Base-by-base conservation (phyloP, 1,139 yeast genomes). In the Nakaseomyces sp. region DNA sequence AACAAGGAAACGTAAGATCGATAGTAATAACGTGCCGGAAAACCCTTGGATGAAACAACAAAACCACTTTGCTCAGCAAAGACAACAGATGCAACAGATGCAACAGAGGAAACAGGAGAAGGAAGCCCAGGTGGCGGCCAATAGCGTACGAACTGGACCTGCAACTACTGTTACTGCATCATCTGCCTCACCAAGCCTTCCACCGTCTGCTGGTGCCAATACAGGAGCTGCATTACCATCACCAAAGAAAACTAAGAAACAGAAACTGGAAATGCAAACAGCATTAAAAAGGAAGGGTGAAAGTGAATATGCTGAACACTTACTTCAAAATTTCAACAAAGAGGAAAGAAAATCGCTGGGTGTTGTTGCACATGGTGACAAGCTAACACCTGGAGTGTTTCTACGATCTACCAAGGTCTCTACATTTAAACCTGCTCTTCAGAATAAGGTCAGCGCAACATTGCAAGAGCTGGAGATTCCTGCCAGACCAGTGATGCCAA, bases 261-360 rank as follows among this genome's bases (percentile, higher is more conserved):
- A 61, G 46, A 64, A 58, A 45, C 50, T 45, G 33, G 64, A 56
- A 46, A 47, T 55, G 43, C 64, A 60, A 47, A 55, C 52, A 18
- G 63, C 61, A 3, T 46, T 56, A 12, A 61, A 58, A 47, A 50
- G 61, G 33, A 60, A 55, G 42, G 52, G 58, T 12, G 65, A 61
- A 41, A 56, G 61, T 38, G 61, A 53, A 32, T 60, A 57, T 42
- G 64, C 63, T 3, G 63, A 61, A 42, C 63, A 66, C 25, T 49
- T 64, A 39, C 61, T 71, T 44, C 73, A 77, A 55, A 74, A 79
- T 44, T 73, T 89, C 43, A 74, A 87, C 0, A 72, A 77, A 25
- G 82, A 85, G 55, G 96, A 88, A 56, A 91, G 87, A 62, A 85
- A 81, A 45, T 82, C 89, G 0, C 84, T 82, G 56, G 98, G 98